Evolutionary conservation across 2,329 filamentous ascomycete species (phyloP).

Genomic region (Arthrobotrys conoides): DNA sequence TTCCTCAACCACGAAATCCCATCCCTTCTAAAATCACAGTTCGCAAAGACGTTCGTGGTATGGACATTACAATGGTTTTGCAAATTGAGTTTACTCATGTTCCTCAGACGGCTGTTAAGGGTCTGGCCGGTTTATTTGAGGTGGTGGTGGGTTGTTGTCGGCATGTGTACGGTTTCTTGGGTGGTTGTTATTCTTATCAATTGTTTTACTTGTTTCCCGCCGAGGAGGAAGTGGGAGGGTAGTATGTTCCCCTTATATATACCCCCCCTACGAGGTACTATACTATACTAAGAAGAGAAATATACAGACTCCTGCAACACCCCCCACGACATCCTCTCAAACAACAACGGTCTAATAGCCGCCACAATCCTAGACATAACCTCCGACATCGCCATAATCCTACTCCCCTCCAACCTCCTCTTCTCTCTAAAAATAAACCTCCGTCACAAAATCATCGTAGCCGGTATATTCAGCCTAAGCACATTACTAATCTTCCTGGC

Average conservation of each 20-base stretch:
- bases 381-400: not conserved
- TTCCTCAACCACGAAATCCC: slow-evolving; percentile 32
- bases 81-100: slow-evolving; percentile 40
- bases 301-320: slow-evolving; percentile 34
- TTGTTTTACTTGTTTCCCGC: slow-evolving; percentile 48
- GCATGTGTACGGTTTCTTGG: slow-evolving; percentile 16
- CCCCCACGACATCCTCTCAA: slow-evolving; percentile 32
- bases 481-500: slow-evolving; percentile 33
- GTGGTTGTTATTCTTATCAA: slow-evolving; percentile 20
- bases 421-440: slow-evolving; percentile 26
- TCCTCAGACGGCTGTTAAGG: slow-evolving; percentile 25
- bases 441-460: slow-evolving; percentile 28
- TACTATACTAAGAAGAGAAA: too few relatives aligned
- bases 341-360: slow-evolving; percentile 43
- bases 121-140: slow-evolving; percentile 48
- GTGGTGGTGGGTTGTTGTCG: slow-evolving; percentile 43
- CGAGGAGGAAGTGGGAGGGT: slow-evolving; percentile 41
- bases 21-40: slow-evolving; percentile 33
- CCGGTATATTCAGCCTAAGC: slow-evolving; percentile 20
- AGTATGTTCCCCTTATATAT: slow-evolving; percentile 17
- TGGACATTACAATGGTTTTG: slow-evolving; percentile 33
- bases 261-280: too few relatives aligned
- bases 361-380: slow-evolving; percentile 31
- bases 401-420: slow-evolving; percentile 30
- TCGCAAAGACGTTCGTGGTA: slow-evolving; percentile 30